Evolutionary conservation across 2,329 filamentous ascomycete genomes (phyloP), one percentile per base, ranked within the genome.

Genomic region (Fusarium haematococcum): DNA sequence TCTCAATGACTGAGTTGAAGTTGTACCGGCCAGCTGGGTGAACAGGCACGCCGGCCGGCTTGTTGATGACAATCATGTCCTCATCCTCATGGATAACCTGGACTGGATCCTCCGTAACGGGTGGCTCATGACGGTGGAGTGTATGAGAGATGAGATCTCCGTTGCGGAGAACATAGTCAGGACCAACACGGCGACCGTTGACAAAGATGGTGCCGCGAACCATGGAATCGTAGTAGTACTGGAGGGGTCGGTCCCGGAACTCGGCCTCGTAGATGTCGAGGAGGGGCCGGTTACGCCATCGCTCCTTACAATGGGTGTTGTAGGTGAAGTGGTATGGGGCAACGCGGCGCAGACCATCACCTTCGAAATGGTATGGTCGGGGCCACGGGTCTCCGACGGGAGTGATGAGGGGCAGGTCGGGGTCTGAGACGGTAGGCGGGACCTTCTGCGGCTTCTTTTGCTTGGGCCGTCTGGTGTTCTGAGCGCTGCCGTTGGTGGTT

Each of bases 1-100:
- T 98, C 86, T 98, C 95, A 43, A 97, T 89, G 54, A 99, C 90
- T 1, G 94, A 96, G 84, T 99, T 99, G 87, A 93, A 97, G 82
- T 96, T 95, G 86, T 99, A 99, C 58, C 97, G 91, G 7, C 97
- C 97, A 1, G 97, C 96, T 7, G 97, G 94, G 82, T 99, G 97
- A 0, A 99, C 97, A 0, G 97, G 97, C 45, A 99, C 92, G 8
- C 97, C 97, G 0, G 96, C 93, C 0, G 97, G 97, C 83, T 99
- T 99, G 85, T 98, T 95, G 81, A 99, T 97, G 71, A 98, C 95
- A 68, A 99, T 93, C 86, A 99, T 92, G 75, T 95, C 93, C 54
- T 97, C 91, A 77, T 98, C 95, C 83, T 99, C 97, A 83, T 98
- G 93, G 43, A 99, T 91, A 54, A 98, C 89, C 18, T 90, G 90